Evolutionary conservation across 2,329 filamentous ascomycete genomes (phyloP).

Genomic region (Pseudogymnoascus pannorum): DNA sequence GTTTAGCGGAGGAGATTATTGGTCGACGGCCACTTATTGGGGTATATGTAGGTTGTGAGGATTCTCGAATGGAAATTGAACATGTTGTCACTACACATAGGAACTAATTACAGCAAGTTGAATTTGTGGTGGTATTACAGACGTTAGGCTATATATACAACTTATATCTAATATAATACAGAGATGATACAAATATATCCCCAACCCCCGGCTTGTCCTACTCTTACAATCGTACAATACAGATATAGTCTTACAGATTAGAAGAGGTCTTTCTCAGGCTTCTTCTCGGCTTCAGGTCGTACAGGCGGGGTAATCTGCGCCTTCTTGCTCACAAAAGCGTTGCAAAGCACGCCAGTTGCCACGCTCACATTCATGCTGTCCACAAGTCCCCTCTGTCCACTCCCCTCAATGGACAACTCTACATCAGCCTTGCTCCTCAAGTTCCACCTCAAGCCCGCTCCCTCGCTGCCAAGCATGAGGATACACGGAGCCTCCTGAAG

Average conservation of each 20-base stretch:
- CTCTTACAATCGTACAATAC: constrained; percentile 1
- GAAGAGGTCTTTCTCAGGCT: neutral
- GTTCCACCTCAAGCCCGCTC: constrained; percentile 59
- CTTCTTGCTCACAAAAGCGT: constrained; percentile 50
- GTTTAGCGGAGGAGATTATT: constrained; percentile 10
- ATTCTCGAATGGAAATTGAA: neutral
- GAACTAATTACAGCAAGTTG: neutral
- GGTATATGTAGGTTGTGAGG: constrained; percentile 8
- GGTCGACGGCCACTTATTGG: neutral
- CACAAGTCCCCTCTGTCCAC: constrained; percentile 45
- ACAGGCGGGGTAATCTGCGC: neutral
- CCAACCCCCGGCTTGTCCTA: neutral
- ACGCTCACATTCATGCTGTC: constrained; percentile 94
- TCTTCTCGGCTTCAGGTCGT: neutral
- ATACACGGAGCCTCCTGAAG: constrained; percentile 60
- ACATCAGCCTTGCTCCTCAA: constrained; percentile 60
- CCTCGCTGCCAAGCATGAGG: constrained; percentile 77
- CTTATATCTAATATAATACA: neutral
- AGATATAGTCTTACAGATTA: neutral
- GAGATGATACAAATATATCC: neutral
- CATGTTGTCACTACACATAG: neutral
- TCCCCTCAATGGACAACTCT: constrained; percentile 55
- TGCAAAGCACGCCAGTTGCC: constrained; percentile 69
- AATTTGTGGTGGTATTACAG: neutral
- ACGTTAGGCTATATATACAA: neutral